Conservation (phyloP, 2,329 filamentous ascomycete species). For the Colletotrichum lindemuthianum region DNA sequence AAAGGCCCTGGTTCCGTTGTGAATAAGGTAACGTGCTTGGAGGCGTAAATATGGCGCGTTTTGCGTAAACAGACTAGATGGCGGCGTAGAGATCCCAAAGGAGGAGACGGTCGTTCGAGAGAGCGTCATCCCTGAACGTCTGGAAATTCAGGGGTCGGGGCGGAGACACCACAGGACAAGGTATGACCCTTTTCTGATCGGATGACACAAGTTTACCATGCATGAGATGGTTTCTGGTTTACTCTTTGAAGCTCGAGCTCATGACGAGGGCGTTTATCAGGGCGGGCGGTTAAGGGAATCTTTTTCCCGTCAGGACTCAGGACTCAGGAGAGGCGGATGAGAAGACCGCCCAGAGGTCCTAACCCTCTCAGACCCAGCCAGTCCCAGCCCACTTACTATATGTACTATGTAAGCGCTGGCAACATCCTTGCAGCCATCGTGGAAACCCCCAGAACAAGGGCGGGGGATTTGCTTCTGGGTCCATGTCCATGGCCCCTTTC, state of each 20-base stretch:
- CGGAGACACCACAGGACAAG: slow-evolving; percentile 5
- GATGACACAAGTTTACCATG: slow-evolving; percentile 19
- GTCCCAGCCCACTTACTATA: slow-evolving; percentile 1
- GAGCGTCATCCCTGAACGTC: background rate
- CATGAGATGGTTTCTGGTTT: slow-evolving; percentile 9
- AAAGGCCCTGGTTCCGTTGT: background rate
- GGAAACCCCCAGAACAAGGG: slow-evolving; percentile 1
- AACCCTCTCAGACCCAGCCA: background rate
- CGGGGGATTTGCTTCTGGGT: slow-evolving; percentile 19
- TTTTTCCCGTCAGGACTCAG: background rate
- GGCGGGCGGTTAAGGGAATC: too few relatives aligned
- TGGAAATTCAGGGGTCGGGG: slow-evolving; percentile 19
- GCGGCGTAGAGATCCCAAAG: slow-evolving; percentile 3
- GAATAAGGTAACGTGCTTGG: slow-evolving; percentile 23
- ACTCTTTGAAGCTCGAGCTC: too few relatives aligned
- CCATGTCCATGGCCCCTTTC: slow-evolving; percentile 1
- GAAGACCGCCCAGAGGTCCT: background rate
- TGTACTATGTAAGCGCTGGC: background rate
- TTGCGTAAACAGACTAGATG: slow-evolving; percentile 16
- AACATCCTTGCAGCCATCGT: background rate
- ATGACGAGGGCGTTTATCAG: too few relatives aligned
- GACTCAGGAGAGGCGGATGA: background rate
- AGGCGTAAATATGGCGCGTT: slow-evolving; percentile 19
- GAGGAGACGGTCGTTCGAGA: background rate
- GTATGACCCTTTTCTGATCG: slow-evolving; percentile 6